Base-by-base conservation (phyloP, 2,329 filamentous ascomycete genomes). In the Venturia aucupariae region DNA sequence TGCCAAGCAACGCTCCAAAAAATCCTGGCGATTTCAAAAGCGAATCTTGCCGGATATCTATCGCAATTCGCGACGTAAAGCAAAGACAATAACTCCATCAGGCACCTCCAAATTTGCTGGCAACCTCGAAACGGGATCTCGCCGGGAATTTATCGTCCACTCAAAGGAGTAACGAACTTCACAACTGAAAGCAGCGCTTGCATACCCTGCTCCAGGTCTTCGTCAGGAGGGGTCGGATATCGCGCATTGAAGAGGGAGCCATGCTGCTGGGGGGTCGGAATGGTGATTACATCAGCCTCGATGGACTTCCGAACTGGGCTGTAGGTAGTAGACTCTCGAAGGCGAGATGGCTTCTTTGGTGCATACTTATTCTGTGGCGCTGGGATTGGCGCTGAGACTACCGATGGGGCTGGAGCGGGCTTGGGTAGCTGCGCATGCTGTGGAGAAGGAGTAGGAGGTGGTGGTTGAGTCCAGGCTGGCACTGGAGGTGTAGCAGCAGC, bases 281-380 rank as follows among this genome's bases (percentile, higher is more conserved):
- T 35, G 1, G 22, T 27, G 11, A n/a, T 35, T 15, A 11, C 51
- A 1, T 35, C 19, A 17, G 7, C 19, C 30, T 57, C 51, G 51
- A 57, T n/a, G 5, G 51, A 57, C 4, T 19, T 27, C 51, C 30
- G 51, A 19, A 57, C 51, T 32, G 51, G 51, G 24, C 51, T 57
- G 51, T 57, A 57, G 15, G 51, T 57, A n/a, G 51, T 57, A n/a
- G 27, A 32, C 11, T 60, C 59, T 27, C 59, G 35, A 41, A 60
- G 59, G 35, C 59, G 38, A 60, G 59, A 60, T 17, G 59, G 59
- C 38, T 41, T 60, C n/a, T 60, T 60, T 15, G 59, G 59, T 15
- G 59, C 59, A 15, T 60, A 60, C 15, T 44, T 41, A 38, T 60
- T 60, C n/a, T 32, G 22, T 38, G 59, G 59, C n/a, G 17, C 32